Conservation (phyloP, 2,329 filamentous ascomycete genomes). For the Colletotrichum sp. region DNA sequence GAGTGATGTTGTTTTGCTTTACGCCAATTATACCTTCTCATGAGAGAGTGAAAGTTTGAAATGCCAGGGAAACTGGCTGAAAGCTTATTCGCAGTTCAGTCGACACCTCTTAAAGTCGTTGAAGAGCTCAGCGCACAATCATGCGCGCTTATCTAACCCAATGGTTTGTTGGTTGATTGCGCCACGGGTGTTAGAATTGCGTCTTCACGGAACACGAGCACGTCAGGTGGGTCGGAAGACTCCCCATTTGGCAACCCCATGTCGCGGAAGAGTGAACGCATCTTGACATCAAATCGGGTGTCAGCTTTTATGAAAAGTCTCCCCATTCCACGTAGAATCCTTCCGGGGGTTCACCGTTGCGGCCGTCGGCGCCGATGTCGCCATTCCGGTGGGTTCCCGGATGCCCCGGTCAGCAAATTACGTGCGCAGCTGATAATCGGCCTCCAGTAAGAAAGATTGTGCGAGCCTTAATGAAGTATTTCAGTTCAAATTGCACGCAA, state of each 20-base stretch:
- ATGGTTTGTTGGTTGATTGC: not conserved
- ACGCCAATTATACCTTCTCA: rapidly evolving
- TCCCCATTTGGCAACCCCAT: not conserved
- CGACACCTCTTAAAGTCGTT: not conserved
- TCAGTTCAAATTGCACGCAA: no score
- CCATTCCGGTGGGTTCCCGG: not conserved
- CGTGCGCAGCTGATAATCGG: not conserved
- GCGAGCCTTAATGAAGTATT: no score
- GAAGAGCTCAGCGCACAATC: not conserved
- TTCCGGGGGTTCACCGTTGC: not conserved
- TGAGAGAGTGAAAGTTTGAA: not conserved
- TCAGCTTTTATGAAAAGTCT: not conserved
- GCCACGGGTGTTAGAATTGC: slow-evolving; percentile 3
- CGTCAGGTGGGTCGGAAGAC: slow-evolving; percentile 9
- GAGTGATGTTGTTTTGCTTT: not conserved
- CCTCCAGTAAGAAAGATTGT: not conserved
- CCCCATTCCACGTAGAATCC: not conserved
- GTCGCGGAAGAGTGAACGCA: not conserved
- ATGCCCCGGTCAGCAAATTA: not conserved
- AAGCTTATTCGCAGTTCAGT: rapidly evolving
- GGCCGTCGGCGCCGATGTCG: not conserved
- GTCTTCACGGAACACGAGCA: slow-evolving; percentile 12
- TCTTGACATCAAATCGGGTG: not conserved
- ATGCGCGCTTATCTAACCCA: not conserved
- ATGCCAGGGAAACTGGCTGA: rapidly evolving